These are phyloP conservation scores for Butyriboletus loyo DNA, from an alignment of 768 basidiomycete genomes.

Conservation along the genomic window DNA sequence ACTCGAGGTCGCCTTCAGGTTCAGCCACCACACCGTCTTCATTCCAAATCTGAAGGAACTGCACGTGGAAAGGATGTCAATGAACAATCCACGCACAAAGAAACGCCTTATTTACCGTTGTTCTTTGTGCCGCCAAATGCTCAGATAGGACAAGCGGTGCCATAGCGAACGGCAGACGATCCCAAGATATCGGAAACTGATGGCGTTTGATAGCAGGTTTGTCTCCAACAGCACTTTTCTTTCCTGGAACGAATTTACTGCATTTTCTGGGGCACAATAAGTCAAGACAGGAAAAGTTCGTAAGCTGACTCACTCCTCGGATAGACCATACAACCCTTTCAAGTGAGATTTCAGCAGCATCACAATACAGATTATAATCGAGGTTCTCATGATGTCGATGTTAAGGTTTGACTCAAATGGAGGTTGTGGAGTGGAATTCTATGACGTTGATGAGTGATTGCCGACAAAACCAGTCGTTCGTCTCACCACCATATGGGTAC, in stretches of 20 bases:
- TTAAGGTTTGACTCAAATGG: slow-evolving; percentile 7
- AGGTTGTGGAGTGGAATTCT: slow-evolving; percentile 2
- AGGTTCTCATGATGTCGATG: slow-evolving; percentile 51
- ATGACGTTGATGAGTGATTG: neutral
- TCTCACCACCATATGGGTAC: slow-evolving; percentile 4
- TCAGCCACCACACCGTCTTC: slow-evolving; percentile 75
- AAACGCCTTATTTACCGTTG: slow-evolving; percentile 47
- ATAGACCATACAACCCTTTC: slow-evolving; percentile 76
- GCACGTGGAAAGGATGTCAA: slow-evolving; percentile 1
- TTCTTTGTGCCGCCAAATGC: slow-evolving; percentile 61
- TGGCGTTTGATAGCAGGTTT: slow-evolving; percentile 66
- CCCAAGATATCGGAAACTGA: slow-evolving; percentile 66
- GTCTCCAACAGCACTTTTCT: slow-evolving; percentile 89
- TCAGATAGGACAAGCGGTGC: slow-evolving; percentile 55
- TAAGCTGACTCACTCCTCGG: slow-evolving; percentile 74
- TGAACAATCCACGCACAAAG: neutral
- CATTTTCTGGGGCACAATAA: slow-evolving; percentile 68
- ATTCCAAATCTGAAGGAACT: slow-evolving; percentile 81
- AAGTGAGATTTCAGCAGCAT: slow-evolving; percentile 87
- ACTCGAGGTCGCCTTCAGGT: slow-evolving; percentile 47
- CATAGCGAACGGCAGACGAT: slow-evolving; percentile 66
- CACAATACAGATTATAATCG: slow-evolving; percentile 77
- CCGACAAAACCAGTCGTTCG: neutral
- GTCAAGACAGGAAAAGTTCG: neutral
- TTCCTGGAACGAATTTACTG: slow-evolving; percentile 78